Conservation (phyloP, 441 rosid genomes). For the Mallotus japonicus region DNA sequence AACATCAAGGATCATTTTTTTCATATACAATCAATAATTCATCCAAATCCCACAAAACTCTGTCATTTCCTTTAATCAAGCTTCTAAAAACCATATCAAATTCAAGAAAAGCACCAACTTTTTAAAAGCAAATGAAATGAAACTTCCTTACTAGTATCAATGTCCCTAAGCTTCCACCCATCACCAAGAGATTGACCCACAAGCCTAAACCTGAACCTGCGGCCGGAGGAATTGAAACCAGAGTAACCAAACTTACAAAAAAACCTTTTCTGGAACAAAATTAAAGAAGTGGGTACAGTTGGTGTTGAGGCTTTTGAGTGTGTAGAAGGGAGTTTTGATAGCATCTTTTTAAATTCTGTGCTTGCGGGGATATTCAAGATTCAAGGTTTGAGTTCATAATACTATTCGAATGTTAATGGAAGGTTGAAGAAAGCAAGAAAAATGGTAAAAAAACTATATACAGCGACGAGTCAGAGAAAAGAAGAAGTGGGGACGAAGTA, state of each 20-base stretch:
- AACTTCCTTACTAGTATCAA: conserved; percentile 58
- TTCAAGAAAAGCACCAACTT: background rate
- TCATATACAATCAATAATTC: background rate
- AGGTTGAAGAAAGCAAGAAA: background rate
- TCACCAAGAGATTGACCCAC: conserved; percentile 50
- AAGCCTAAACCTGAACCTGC: conserved; percentile 50
- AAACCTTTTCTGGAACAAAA: conserved; percentile 21
- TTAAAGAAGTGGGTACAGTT: conserved; percentile 23
- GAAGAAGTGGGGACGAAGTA: background rate
- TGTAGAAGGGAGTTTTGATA: conserved; percentile 24
- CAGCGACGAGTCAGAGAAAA: background rate
- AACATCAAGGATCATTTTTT: too few species aligned
- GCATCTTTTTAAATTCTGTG: conserved; percentile 23
- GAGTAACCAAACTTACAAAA: conserved; percentile 33
- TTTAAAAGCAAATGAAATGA: background rate
- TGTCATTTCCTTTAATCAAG: background rate
- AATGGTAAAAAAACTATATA: background rate
- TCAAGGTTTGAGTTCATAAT: conserved; percentile 1
- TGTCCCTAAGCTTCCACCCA: conserved; percentile 69
- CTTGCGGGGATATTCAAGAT: conserved; percentile 4
- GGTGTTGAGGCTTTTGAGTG: conserved; percentile 25
- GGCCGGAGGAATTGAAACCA: conserved; percentile 28
- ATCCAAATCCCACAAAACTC: background rate
- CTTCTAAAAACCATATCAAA: background rate
- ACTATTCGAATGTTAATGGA: background rate